These are phyloP conservation scores for Sesbania bispinosa DNA, from an alignment of 306 rosid species.

Conservation along the genomic window DNA sequence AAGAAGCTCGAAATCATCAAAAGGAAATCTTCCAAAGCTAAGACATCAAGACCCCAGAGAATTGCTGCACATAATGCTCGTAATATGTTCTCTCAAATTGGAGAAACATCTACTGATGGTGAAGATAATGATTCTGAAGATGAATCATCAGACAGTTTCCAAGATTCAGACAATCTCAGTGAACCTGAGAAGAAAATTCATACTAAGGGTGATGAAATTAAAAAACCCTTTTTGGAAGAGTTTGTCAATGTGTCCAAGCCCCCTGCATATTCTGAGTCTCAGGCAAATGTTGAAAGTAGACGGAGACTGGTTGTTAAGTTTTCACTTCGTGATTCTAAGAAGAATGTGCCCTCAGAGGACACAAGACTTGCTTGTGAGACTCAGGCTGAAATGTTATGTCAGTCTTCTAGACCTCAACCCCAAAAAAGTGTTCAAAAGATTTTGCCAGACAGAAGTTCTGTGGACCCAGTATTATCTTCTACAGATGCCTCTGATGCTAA, in stretches of 20 bases:
- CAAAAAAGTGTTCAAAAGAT: conserved; percentile 27
- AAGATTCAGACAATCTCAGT: conserved; percentile 40
- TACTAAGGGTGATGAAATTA: conserved; percentile 29
- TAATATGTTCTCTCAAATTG: conserved; percentile 55
- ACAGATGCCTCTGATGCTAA: conserved; percentile 22
- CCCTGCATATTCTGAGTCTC: conserved; percentile 44
- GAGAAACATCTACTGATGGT: conserved; percentile 58
- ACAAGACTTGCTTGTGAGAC: conserved; percentile 26
- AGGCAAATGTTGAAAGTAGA: conserved; percentile 38
- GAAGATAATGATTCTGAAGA: conserved; percentile 56
- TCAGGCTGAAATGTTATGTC: conserved; percentile 31
- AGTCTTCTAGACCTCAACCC: conserved; percentile 41
- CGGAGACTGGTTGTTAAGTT: conserved; percentile 59
- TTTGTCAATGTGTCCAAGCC: conserved; percentile 32
- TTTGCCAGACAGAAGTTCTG: conserved; percentile 18
- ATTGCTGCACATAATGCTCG: conserved; percentile 77
- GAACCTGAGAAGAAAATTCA: conserved; percentile 41
- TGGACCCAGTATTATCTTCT: conserved; percentile 28
- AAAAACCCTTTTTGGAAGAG: conserved; percentile 33
- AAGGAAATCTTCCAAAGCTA: conserved; percentile 56
- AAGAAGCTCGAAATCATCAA: conserved; percentile 42
- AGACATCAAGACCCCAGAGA: conserved; percentile 62
- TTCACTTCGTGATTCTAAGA: conserved; percentile 60
- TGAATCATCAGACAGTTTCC: conserved; percentile 59
- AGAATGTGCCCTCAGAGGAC: conserved; percentile 45